Evolutionary conservation across 805 yeast species (phyloP).

Genomic region (Candida michaelii): DNA sequence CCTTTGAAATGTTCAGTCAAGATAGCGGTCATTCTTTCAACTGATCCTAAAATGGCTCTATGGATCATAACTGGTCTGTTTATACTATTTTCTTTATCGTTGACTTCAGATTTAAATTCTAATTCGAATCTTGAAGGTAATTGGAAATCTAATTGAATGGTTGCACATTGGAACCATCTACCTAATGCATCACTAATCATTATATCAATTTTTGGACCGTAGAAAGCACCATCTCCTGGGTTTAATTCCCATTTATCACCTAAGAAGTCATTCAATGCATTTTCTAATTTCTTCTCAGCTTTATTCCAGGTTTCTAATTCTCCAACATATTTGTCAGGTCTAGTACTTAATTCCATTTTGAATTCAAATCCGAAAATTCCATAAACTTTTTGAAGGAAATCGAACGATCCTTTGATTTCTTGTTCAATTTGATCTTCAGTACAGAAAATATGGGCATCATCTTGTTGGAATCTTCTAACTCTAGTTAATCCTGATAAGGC

Average conservation of each 20-base stretch:
- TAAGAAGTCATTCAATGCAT: slow-evolving; percentile 74
- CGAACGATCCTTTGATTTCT: slow-evolving; percentile 82
- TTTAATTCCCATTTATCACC: slow-evolving; percentile 89
- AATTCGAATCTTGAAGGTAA: slow-evolving; percentile 91
- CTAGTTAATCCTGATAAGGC: slow-evolving; percentile 89
- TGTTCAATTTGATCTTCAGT: slow-evolving; percentile 83
- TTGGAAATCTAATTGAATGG: slow-evolving; percentile 98
- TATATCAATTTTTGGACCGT: slow-evolving; percentile 95
- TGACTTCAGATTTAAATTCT: slow-evolving; percentile 68
- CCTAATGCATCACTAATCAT: slow-evolving; percentile 90
- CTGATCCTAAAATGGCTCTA: slow-evolving; percentile 97
- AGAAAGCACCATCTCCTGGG: slow-evolving; percentile 97
- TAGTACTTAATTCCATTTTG: slow-evolving; percentile 94
- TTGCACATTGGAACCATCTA: slow-evolving; percentile 99
- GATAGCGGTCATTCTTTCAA: slow-evolving; percentile 98
- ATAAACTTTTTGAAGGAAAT: slow-evolving; percentile 80
- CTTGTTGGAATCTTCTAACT: slow-evolving; percentile 98
- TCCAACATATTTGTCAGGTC: slow-evolving; percentile 97
- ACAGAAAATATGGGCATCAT: slow-evolving; percentile 98
- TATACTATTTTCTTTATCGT: slow-evolving; percentile 55
- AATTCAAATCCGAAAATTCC: slow-evolving; percentile 93
- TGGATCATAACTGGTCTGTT: slow-evolving; percentile 98
- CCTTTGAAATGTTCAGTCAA: slow-evolving; percentile 98
- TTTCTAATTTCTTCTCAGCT: slow-evolving; percentile 84
- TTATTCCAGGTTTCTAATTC: slow-evolving; percentile 90